A percentile compares a stretch with the other conserved stretches of the same genome.
phyloP scores from a whole-genome alignment of 2,329 filamentous ascomycete genomes.

The Sporothrix euskadiensis region DNA sequence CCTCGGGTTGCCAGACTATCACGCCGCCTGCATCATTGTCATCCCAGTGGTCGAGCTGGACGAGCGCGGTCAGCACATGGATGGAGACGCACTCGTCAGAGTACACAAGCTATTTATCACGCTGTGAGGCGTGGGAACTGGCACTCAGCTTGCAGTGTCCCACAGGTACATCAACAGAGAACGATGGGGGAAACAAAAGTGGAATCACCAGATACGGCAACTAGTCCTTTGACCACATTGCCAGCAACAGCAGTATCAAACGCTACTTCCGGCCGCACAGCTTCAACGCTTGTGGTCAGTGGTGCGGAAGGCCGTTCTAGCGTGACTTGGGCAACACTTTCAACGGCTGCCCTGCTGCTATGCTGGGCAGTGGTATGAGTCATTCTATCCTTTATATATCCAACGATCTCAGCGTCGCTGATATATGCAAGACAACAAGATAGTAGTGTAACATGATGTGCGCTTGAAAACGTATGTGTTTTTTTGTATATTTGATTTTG shows the following conservation, averaged over 20 bases:
- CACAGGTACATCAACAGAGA: not conserved
- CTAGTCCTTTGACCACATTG: not conserved
- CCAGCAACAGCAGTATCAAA: not conserved
- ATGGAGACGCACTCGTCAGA: not conserved
- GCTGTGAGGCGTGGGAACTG: conserved; percentile 6
- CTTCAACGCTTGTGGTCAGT: not conserved
- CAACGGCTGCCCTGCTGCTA: not conserved
- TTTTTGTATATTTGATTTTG: not conserved
- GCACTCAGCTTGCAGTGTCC: not conserved
- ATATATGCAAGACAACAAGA: not conserved
- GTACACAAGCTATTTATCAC: conserved; percentile 13
- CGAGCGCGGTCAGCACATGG: not conserved
- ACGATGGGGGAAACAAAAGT: not conserved
- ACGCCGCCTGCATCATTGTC: conserved; percentile 2
- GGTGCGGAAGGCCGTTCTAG: not conserved
- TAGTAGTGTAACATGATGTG: no score
- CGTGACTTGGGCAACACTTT: not conserved
- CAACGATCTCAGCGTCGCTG: not conserved
- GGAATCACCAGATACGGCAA: not conserved
- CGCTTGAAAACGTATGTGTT: not conserved
- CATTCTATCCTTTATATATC: not conserved
- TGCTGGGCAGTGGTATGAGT: not conserved
- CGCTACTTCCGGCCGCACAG: not conserved
- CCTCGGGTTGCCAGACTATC: not conserved
- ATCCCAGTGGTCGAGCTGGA: conserved; percentile 5